A percentile compares a stretch with the other conserved stretches of the same genome.
Conservation (phyloP, 1,284 basidiomycete genomes). For the Pseudozyma hubeiensis region DNA sequence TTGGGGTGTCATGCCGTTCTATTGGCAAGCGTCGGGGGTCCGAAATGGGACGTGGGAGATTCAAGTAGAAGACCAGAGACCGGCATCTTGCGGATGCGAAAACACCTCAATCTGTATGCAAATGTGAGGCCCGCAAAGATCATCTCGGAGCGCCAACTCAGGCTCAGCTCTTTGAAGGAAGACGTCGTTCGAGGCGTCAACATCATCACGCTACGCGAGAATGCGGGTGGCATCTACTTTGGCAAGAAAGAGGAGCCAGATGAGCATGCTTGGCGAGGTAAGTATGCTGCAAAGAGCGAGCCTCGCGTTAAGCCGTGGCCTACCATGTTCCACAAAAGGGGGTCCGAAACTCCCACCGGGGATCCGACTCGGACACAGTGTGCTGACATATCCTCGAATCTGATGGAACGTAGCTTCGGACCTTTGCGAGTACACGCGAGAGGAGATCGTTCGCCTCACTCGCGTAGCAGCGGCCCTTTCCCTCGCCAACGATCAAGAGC, state of each 20-base stretch:
- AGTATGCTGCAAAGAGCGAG: not conserved
- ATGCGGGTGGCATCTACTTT: slow-evolving; percentile 79
- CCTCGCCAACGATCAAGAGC: slow-evolving; percentile 84
- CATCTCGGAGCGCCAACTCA: slow-evolving; percentile 86
- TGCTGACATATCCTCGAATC: not conserved
- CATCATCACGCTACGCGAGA: slow-evolving; percentile 92
- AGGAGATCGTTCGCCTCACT: slow-evolving; percentile 91
- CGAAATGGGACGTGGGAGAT: slow-evolving; percentile 88
- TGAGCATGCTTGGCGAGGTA: slow-evolving; percentile 40
- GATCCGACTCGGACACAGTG: not conserved
- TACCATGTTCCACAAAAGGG: too few species aligned
- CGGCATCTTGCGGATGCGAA: slow-evolving; percentile 87
- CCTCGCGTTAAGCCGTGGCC: too few species aligned
- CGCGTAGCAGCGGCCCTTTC: slow-evolving; percentile 83
- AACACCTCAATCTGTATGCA: slow-evolving; percentile 90
- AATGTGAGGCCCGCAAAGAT: slow-evolving; percentile 97
- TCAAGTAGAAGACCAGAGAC: slow-evolving; percentile 87
- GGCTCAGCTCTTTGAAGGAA: slow-evolving; percentile 87
- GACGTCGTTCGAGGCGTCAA: slow-evolving; percentile 85
- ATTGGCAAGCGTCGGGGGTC: slow-evolving; percentile 91
- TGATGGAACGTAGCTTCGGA: slow-evolving; percentile 31
- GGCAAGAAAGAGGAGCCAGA: slow-evolving; percentile 86
- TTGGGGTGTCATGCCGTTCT: slow-evolving; percentile 69
- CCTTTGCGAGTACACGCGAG: slow-evolving; percentile 77
- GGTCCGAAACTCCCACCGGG: too few species aligned